Evolutionary conservation across 495 filamentous ascomycete species (phyloP), one percentile per base, ranked within the genome.

Genomic region (Annulohypoxylon stygium): DNA sequence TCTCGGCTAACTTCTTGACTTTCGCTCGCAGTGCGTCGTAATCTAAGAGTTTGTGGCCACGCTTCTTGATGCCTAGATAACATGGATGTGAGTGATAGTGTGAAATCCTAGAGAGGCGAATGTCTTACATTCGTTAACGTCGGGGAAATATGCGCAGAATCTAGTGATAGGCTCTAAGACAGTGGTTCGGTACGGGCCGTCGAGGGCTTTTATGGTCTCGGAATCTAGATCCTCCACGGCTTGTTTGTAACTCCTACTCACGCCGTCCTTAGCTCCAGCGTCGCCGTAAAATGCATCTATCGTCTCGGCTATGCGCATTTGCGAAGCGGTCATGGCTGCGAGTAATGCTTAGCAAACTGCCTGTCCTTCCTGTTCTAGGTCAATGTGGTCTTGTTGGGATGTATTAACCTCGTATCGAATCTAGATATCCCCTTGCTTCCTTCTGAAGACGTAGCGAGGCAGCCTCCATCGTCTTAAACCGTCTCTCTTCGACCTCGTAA

Each of bases 221-320:
- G 97, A 93, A 79, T 99, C 96, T 33, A 99, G 86, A 81, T 99
- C 96, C 72, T 97, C 95, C 16, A 99, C 96, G 0, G 96, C 96
- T 78, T 98, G 94, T 84, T 98, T 99, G 83, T 99, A 99, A 78
- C 93, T 95, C 74, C 95, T 86, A 82, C 92, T 95, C 60, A 99
- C 96, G 33, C 96, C 96, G 78, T 99, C 96, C 70, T 90, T 92
- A 41, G 97, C 92, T 34, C 97, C 97, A 0, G 95, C 93, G 69
- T 99, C 96, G 30, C 96, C 96, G 83, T 99, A 99, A 82, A 99
- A 99, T 14, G 96, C 97, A 80, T 99, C 96, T 81, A 99, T 99
- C 10, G 96, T 99, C 80, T 99, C 96, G 45, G 96, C 96, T 79
- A 99, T 99, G 69, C 97, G 92, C 96, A 99, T 98, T 79, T 99